Percentiles rank a stretch among this genome's conserved stretches.
phyloP scores from a whole-genome alignment of 768 basidiomycete species.

The Phylloporus sp. region DNA sequence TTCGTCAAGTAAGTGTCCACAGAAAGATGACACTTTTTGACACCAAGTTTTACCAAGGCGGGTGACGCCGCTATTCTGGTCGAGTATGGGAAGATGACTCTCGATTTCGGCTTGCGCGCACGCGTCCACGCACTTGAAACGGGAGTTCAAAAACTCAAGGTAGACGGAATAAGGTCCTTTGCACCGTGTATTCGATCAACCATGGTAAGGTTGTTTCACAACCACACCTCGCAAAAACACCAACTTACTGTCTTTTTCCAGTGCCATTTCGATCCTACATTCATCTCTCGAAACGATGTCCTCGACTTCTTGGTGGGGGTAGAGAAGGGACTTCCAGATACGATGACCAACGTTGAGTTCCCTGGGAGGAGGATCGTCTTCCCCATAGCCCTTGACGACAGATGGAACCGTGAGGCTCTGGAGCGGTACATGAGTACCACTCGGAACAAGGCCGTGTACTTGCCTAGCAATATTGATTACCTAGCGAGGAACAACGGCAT shows the following conservation, averaged over 20 bases:
- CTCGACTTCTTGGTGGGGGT: slow-evolving; percentile 42
- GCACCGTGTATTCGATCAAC: slow-evolving; percentile 56
- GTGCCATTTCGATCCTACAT: slow-evolving; percentile 47
- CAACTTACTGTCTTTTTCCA: slow-evolving; percentile 17
- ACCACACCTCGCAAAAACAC: no score
- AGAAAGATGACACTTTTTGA: no score
- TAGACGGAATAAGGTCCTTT: slow-evolving; percentile 39
- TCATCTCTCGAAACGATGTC: slow-evolving; percentile 41
- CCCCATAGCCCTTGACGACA: no score
- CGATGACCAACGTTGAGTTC: no score
- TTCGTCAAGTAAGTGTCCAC: slow-evolving; percentile 22
- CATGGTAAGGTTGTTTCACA: slow-evolving; percentile 39
- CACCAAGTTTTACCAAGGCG: slow-evolving; percentile 42
- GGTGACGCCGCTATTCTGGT: no score
- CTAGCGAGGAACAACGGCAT: no score
- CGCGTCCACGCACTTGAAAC: slow-evolving; percentile 55
- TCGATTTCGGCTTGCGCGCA: slow-evolving; percentile 52
- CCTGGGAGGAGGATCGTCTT: no score
- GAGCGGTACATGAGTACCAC: no score
- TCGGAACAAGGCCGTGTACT: no score
- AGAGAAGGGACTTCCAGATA: slow-evolving; percentile 39
- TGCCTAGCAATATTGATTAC: no score
- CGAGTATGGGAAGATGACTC: slow-evolving; percentile 52
- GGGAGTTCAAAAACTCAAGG: slow-evolving; percentile 29
- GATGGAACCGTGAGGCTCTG: no score